Percentiles rank a stretch among this genome's conserved stretches.
These are phyloP conservation scores for Rosa hybrid DNA, from an alignment of 331 rosid genomes.

Conservation along the genomic window DNA sequence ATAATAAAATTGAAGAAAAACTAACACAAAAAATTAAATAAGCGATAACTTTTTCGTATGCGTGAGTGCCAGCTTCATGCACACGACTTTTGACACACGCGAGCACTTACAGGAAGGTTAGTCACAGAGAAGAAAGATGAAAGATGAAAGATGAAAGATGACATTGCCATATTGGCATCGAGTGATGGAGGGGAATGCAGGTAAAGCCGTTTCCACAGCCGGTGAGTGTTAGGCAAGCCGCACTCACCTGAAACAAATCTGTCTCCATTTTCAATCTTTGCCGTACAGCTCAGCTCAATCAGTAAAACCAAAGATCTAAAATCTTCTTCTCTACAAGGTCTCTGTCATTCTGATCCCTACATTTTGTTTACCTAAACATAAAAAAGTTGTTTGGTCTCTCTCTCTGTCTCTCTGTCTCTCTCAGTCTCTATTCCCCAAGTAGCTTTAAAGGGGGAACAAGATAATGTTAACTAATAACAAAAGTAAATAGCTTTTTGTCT, in stretches of 20 bases:
- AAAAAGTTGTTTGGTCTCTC: constrained; percentile 2
- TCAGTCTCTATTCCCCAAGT: background rate
- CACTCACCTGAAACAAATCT: constrained; percentile 18
- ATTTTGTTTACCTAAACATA: constrained; percentile 22
- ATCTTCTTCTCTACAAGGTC: constrained; percentile 13
- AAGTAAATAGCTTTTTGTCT: constrained; percentile 5
- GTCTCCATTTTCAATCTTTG: background rate
- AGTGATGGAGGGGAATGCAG: background rate
- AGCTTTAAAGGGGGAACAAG: constrained; percentile 27
- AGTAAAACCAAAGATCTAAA: background rate
- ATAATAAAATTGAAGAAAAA: no score
- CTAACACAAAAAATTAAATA: no score
- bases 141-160: background rate
- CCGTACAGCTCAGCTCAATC: constrained; percentile 8
- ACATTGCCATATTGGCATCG: background rate
- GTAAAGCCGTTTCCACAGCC: constrained; percentile 26
- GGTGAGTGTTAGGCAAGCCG: constrained; percentile 21
- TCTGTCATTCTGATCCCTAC: constrained; percentile 29
- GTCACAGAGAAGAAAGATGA: background rate
- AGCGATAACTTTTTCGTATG: no score
- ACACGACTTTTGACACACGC: no score
- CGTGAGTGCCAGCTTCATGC: no score
- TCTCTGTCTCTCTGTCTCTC: background rate
- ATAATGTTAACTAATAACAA: constrained; percentile 10
- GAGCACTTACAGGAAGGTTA: no score